Conservation (phyloP, 2,329 filamentous ascomycete species). For the Ustulina deusta region DNA sequence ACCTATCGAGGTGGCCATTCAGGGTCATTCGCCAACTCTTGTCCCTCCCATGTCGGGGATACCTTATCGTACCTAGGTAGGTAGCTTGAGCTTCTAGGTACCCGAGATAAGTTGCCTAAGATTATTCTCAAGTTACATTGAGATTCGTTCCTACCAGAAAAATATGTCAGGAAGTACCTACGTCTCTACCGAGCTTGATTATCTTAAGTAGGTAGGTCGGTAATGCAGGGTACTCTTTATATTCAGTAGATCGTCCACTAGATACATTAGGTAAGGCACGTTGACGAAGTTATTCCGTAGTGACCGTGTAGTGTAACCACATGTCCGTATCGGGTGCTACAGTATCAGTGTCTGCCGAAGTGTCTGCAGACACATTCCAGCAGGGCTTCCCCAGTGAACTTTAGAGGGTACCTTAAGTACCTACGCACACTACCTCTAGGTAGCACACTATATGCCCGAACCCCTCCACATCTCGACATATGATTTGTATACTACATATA, state of each 20-base stretch:
- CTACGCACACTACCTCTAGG: neutral
- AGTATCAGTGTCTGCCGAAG: too few species aligned
- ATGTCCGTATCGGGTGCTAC: neutral
- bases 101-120: neutral
- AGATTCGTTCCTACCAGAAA: neutral
- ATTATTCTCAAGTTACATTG: too few species aligned
- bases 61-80: conserved; percentile 4
- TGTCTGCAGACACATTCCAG: too few species aligned
- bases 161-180: neutral
- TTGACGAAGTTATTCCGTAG: neutral
- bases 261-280: neutral
- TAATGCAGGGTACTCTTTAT: too few species aligned
- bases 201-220: too few species aligned
- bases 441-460: neutral
- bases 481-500: neutral
- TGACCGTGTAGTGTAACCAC: too few species aligned
- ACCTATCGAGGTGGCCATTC: neutral
- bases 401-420: neutral
- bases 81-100: conserved; percentile 1
- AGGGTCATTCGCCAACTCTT: conserved; percentile 17
- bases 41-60: conserved; percentile 10
- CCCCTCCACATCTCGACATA: neutral
- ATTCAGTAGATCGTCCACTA: too few species aligned
- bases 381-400: neutral
- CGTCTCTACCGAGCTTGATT: too few species aligned